Conservation (phyloP, 495 filamentous ascomycete species). For the Xylaria curta region DNA sequence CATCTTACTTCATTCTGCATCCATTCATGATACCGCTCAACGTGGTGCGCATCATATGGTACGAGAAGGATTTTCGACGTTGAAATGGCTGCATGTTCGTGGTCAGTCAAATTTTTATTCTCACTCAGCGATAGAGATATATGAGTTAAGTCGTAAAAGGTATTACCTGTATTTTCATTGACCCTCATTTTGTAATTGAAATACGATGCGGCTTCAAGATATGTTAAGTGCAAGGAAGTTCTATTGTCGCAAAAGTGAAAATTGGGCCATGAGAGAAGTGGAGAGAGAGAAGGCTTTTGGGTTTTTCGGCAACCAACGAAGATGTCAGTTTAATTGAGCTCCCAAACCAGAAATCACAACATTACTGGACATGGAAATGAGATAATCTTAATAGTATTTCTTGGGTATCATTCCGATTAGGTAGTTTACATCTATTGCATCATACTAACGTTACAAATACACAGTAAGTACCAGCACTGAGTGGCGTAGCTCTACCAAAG, state of each 20-base stretch:
- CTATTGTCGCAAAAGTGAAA: neutral
- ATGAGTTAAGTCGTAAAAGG: neutral
- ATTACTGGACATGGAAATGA: neutral
- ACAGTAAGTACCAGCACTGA: neutral
- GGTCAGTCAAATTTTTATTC: conserved; percentile 9
- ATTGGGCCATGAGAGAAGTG: neutral
- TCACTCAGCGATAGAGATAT: neutral
- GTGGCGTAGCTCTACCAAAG: neutral
- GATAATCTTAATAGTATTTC: neutral
- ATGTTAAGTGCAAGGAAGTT: neutral
- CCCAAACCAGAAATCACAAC: neutral
- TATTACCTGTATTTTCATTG: conserved; percentile 53
- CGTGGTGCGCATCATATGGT: conserved; percentile 83
- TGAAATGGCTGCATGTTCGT: conserved; percentile 62
- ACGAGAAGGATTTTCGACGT: conserved; percentile 73
- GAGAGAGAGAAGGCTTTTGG: neutral
- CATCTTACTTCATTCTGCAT: conserved; percentile 80
- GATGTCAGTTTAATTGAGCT: neutral
- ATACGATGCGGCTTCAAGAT: neutral
- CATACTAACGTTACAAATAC: neutral
- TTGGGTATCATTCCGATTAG: conserved; percentile 9
- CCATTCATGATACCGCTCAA: conserved; percentile 83
- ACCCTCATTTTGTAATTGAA: conserved; percentile 40
- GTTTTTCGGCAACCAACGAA: neutral
- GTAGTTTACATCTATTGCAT: neutral